Evolutionary conservation across 345 rosid species (phyloP), one percentile per base, ranked within the genome.

Genomic region (Aegle marmelos): DNA sequence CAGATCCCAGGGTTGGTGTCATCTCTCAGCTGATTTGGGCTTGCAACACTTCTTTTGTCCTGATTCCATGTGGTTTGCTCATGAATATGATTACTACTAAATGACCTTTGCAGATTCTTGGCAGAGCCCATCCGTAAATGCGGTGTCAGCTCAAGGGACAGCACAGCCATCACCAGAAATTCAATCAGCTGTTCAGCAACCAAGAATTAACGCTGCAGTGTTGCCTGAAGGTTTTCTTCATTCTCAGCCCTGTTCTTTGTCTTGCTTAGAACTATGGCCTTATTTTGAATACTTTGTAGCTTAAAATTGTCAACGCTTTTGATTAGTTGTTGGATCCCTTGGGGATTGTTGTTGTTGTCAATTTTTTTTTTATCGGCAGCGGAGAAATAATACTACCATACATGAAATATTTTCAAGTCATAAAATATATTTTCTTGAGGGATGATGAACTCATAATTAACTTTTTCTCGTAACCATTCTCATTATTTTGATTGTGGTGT

Each of bases 161-260:
- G 85, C 82, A 67, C 85, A 61, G 79, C 83, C 90, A 64, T 72
- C 90, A 19, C 81, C 82, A 57, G 88, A 86, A 48, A 79, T 79
- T 78, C 91, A 85, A 81, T 81, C 87, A 53, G 79, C 90, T 25
- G 54, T 85, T 25, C 90, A 85, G 61, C 93, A 89, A 57, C 86
- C 86, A 41, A 84, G 78, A 79, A 79, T 76, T 8, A 77, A 83
- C 60, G 28, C 82, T 68, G 80, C 84, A 6, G 92, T 85, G 64
- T 56, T 75, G 36, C 78, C 83, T 6, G 87, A 84, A 90, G 97
- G 98, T 94, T 30, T 24, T 45, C n/a, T 54, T 57, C 33, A 37
- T 62, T 53, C 24, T 67, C 21, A 68, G 37, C 27, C 9, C 24
- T 7, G 7, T 11, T 25, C 48, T 73, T 39, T 24, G 28, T 67